Conservation (phyloP, 1,139 yeast species). For the Meyerozyma carpophila region DNA sequence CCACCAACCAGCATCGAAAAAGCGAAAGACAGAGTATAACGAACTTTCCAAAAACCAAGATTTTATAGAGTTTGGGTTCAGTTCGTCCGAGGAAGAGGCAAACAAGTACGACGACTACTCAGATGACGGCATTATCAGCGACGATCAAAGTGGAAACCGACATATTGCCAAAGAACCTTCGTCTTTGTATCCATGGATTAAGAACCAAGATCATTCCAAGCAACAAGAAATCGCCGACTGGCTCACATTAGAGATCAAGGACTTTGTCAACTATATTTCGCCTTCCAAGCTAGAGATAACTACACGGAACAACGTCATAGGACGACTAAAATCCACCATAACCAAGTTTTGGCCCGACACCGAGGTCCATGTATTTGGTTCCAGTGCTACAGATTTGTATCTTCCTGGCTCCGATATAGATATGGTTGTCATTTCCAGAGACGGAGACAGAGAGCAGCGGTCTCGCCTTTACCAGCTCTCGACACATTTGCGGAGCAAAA, state of each 20-base stretch:
- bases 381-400: constrained; percentile 90
- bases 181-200: constrained; percentile 72
- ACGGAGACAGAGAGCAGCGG: constrained; percentile 63
- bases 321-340: constrained; percentile 54
- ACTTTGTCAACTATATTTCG: constrained; percentile 80
- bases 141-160: constrained; percentile 28
- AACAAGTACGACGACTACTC: constrained; percentile 19
- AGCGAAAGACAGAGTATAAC: constrained; percentile 11
- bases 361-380: constrained; percentile 85
- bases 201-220: constrained; percentile 66
- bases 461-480: constrained; percentile 71
- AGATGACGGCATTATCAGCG: constrained; percentile 33
- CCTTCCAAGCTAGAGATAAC: constrained; percentile 76
- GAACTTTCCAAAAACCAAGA: constrained; percentile 49
- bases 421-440: constrained; percentile 72
- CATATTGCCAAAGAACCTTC: constrained; percentile 17
- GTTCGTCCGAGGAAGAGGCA: constrained; percentile 36
- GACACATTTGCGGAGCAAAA: constrained; percentile 56
- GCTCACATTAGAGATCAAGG: constrained; percentile 83
- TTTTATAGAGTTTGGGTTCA: constrained; percentile 57
- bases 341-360: constrained; percentile 71
- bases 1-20: constrained; percentile 9
- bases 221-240: constrained; percentile 80
- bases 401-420: constrained; percentile 97
- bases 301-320: constrained; percentile 63